A percentile compares a stretch with the other conserved stretches of the same genome.
Conservation (phyloP, 106 monocot genomes). For the Apostasia ramifera region DNA sequence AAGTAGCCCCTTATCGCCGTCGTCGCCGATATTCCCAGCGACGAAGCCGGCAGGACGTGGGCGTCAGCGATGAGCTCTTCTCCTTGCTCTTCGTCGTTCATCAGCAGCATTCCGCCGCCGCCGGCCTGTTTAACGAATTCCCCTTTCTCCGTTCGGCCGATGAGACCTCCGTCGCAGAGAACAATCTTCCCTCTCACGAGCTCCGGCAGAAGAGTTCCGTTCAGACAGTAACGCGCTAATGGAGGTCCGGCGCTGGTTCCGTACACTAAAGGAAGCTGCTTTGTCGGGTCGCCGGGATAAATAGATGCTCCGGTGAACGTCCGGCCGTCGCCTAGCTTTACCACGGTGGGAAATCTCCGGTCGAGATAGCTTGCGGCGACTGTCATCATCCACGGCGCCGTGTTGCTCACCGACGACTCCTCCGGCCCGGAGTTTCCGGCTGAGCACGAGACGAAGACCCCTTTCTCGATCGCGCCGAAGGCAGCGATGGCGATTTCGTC, state of each 20-base stretch:
- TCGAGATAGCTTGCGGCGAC: slow-evolving; percentile 32
- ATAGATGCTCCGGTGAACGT: slow-evolving; percentile 21
- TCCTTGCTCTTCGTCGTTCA: slow-evolving; percentile 24
- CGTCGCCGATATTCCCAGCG: slow-evolving; percentile 15
- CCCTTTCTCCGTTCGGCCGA: slow-evolving; percentile 27
- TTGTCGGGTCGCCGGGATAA: slow-evolving; percentile 10
- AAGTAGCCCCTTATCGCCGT: slow-evolving; percentile 14
- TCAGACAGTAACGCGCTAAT: slow-evolving; percentile 7
- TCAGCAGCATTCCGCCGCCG: slow-evolving; percentile 25
- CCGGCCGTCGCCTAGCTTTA: slow-evolving; percentile 23
- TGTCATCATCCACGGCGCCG: slow-evolving; percentile 43
- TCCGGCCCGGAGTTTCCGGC: slow-evolving; percentile 31
- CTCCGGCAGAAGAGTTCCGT: slow-evolving; percentile 8
- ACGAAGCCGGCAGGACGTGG: slow-evolving; percentile 27
- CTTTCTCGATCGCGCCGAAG: slow-evolving; percentile 23
- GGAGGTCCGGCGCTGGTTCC: not conserved
- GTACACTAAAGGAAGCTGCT: slow-evolving; percentile 12
- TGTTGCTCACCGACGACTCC: slow-evolving; percentile 20
- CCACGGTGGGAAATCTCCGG: slow-evolving; percentile 24
- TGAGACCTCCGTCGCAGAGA: slow-evolving; percentile 24
- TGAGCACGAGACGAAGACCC: slow-evolving; percentile 32
- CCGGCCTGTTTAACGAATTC: slow-evolving; percentile 29
- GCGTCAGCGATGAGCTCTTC: slow-evolving; percentile 40
- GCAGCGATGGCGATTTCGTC: slow-evolving; percentile 21
- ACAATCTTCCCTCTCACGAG: slow-evolving; percentile 32